A percentile compares a stretch with the other conserved stretches of the same genome.
Conservation (phyloP, 768 basidiomycete species). For the Candolleomyces efflorescens region DNA sequence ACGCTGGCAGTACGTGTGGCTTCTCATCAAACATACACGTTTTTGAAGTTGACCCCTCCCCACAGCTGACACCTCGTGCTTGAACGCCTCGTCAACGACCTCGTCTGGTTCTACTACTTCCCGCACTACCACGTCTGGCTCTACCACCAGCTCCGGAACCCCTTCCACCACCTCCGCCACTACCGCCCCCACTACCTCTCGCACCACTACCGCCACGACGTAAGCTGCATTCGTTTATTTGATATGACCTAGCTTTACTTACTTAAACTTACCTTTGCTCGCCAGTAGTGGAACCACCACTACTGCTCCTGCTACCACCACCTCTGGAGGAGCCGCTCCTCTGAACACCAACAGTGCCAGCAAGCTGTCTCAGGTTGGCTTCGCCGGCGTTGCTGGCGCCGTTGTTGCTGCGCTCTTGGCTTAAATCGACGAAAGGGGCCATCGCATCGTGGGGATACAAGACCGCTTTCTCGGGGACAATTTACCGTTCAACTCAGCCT, state of each 20-base stretch:
- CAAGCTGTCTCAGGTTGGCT: neutral
- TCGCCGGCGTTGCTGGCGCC: conserved; percentile 34
- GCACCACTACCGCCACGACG: conserved; percentile 12
- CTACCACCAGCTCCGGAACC: conserved; percentile 1
- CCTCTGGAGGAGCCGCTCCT: conserved; percentile 34
- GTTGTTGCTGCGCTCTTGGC: conserved; percentile 40
- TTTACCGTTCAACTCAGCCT: no score
- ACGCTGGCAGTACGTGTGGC: conserved; percentile 42
- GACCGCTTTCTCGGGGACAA: no score
- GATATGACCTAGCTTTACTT: no score
- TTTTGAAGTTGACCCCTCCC: conserved; percentile 3
- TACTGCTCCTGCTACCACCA: conserved; percentile 26
- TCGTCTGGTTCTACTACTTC: conserved; percentile 14
- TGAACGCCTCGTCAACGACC: conserved; percentile 17
- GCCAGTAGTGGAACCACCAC: conserved; percentile 10
- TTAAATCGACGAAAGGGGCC: conserved; percentile 19
- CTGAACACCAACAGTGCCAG: neutral
- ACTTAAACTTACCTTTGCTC: neutral
- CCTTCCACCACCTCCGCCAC: conserved; percentile 12
- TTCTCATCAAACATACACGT: conserved; percentile 6
- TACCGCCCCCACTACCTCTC: conserved; percentile 2
- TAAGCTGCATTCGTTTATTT: neutral
- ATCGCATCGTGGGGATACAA: no score
- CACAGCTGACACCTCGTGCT: conserved; percentile 35
- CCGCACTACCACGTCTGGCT: conserved; percentile 12